Base-by-base conservation (phyloP, 164 flowering plant genomes). In the Piper betle region DNA sequence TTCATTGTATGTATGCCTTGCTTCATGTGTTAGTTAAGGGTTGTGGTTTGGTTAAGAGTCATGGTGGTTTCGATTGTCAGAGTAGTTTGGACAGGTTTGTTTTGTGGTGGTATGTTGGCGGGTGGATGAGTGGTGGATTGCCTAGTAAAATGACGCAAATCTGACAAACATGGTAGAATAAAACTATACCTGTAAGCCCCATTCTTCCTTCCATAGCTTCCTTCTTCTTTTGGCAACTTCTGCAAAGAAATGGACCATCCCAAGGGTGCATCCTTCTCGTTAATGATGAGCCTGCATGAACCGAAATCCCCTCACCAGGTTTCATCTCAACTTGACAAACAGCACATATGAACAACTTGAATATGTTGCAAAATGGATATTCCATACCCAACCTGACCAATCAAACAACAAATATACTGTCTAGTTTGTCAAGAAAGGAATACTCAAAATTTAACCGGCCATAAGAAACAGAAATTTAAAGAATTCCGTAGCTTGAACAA, bases 141-240 rank as follows among this genome's bases (percentile, higher is more conserved):
- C 15, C 50, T 10, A 46, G 50, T 9, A 3, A 46, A 46, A 46
- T 15, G 4, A 55, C 33, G 5, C 58, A 33, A 25, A 11, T 55
- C 25, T 25, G 4, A 25, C 19, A 60, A 41, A 18, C 2, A 41
- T 4, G 2, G 8, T 18, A 20, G 8, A 60, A 37, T 9, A 17
- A 17, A 50, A 11, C 13, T 48, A 17, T 71, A 83, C 91, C 86
- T 78, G 86, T 79, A 40, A 78, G 76, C 48, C 77, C 73, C 81
- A 88, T 83, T 74, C 74, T 88, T 70, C 99, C 99, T 78, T 94
- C 99, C 99, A 94, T 94, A 66, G 97, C 96, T 64, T 94, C 97
- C 78, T 81, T 94, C 78, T 94, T 91, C 53, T 78, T 84, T 69
- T 85, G 93, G 75, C 99, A 94, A 72, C 85, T 81, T 64, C 59